Evolutionary conservation across 139 green algal species (phyloP), one percentile per base, ranked within the genome.

Genomic region (Mesotaenium endlicherianum): DNA sequence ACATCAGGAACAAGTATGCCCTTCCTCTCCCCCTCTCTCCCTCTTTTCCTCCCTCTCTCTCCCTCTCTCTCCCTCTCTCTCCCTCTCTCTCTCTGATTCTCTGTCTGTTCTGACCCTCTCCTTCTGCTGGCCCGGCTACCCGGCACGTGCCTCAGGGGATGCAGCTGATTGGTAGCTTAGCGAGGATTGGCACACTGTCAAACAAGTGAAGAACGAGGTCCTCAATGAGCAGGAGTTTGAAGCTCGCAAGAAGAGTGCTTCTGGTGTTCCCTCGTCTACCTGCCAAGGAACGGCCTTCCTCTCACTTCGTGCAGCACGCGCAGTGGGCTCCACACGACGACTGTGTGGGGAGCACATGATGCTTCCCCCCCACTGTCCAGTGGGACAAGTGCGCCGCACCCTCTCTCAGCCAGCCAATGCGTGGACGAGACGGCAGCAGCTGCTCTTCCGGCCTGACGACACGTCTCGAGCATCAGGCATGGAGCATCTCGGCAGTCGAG

Each of bases 1-100:
- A 89, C 83, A 89, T 90, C 8, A 82, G 75, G 43, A 89, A 89
- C 58, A 85, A 47, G 82, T 87, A 64, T 34, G 20, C 53, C 26
- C 53, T 75, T 1, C 34, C 2, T 75, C 3, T 75, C 67, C 34
- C 3, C 34, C 2, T 75, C 67, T 70, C 2, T 75, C 41, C 34
- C 67, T 49, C 2, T 49, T 1, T 70, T 1, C 34, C 3, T 49
- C 67, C 34, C 67, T 49, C 67, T 75, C 67, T 70, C 67, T 49
- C 2, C 4, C 67, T 49, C 41, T 72, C 67, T 5, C 3, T 75
- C 67, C 34, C 67, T 70, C 2, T 49, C 3, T 5, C 2, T 75
- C 67, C 1, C 40, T 50, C 67, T 70, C 3, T 70, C 3, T 75
- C 67, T 5, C 3, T 75, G 2, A 58, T 30, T 75, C 40, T 75